Percentiles rank a stretch among this genome's conserved stretches.
Evolutionary conservation across 2,329 filamentous ascomycete genomes (phyloP).

Genomic region (Aspergillus ruber): DNA sequence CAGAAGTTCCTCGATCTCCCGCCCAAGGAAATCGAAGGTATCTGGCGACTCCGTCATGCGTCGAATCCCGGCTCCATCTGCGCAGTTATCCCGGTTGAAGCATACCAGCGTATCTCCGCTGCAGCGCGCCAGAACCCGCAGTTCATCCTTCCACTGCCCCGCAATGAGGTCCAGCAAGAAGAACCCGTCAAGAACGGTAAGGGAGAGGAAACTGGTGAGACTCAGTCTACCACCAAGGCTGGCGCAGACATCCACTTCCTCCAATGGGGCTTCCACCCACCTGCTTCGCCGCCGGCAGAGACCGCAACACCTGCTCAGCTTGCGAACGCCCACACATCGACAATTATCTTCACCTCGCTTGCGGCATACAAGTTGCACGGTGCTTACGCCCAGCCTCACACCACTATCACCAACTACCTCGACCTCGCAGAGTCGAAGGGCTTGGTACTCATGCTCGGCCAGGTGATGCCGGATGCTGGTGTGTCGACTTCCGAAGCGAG

Average conservation of each 20-base stretch:
- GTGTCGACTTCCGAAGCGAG: slow-evolving; percentile 74
- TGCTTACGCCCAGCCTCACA: slow-evolving; percentile 86
- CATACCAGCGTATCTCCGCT: slow-evolving; percentile 65
- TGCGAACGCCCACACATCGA: slow-evolving; percentile 54
- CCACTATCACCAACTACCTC: slow-evolving; percentile 83
- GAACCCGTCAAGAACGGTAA: slow-evolving; percentile 18
- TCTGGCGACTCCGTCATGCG: slow-evolving; percentile 88
- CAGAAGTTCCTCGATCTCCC: slow-evolving; percentile 68
- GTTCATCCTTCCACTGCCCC: slow-evolving; percentile 80
- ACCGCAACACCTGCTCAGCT: slow-evolving; percentile 24
- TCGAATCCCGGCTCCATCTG: slow-evolving; percentile 68
- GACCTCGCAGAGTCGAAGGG: slow-evolving; percentile 70
- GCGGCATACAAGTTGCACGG: slow-evolving; percentile 88
- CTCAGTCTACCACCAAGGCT: slow-evolving; percentile 22
- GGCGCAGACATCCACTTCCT: slow-evolving; percentile 93
- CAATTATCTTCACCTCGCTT: slow-evolving; percentile 87
- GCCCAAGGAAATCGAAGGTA: slow-evolving; percentile 70
- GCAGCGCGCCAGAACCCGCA: slow-evolving; percentile 71
- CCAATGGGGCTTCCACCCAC: slow-evolving; percentile 86
- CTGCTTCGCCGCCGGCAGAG: slow-evolving; percentile 29
- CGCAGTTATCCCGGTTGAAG: slow-evolving; percentile 67
- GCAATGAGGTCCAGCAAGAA: slow-evolving; percentile 24
- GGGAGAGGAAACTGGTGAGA: slow-evolving; percentile 3
- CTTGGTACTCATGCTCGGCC: slow-evolving; percentile 79
- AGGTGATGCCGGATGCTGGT: slow-evolving; percentile 68